Evolutionary conservation across 306 rosid genomes (phyloP), one percentile per base, ranked within the genome.

Genomic region (Quercus bicolor): DNA sequence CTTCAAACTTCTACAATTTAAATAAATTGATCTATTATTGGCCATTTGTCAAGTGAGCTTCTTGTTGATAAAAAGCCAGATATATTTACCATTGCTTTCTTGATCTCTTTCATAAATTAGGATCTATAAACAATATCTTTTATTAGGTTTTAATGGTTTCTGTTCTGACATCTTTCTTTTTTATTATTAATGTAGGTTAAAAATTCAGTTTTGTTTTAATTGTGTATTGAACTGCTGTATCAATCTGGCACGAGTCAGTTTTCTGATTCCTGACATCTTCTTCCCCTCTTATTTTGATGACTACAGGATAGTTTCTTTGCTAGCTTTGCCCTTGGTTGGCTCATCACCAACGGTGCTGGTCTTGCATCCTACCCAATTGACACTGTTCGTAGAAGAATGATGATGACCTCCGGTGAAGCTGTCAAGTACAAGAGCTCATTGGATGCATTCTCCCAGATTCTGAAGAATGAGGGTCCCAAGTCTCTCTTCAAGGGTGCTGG

Each of bases 391-490:
- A 92, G 97, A 94, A 92, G 98, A 94, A 94, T 94, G 94, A 94
- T 94, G 98, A 94, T 94, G 98, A 94, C 98, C 23, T 94, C 98
- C 0, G 98, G 98, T 24, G 98, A 94, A 70, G 98, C 98, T 0
- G 97, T 90, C 28, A 92, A 94, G 93, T 94, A 94, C 91, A 92
- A 83, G 87, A 90, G 93, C 70, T 90, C 98, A 19, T 1, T 86
- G 5, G 96, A 94, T 76, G 98, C 97, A 3, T 94, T 94, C 56
- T 0, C 66, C 2, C 97, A 94, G 77, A 94, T 92, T 78, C 65
- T 94, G 72, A 92, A 92, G 91, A 94, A 94, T 0, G 97, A 94
- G 88, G 97, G 98, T 70, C 53, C 91, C 70, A 94, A 87, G 87
- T 92, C 98, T 21, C 84, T 94, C 79, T 94, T 94, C 68, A 94